Percentiles rank a stretch among this genome's conserved stretches.
Conservation (phyloP, 1,284 basidiomycete genomes). For the Sparassis latifolia region DNA sequence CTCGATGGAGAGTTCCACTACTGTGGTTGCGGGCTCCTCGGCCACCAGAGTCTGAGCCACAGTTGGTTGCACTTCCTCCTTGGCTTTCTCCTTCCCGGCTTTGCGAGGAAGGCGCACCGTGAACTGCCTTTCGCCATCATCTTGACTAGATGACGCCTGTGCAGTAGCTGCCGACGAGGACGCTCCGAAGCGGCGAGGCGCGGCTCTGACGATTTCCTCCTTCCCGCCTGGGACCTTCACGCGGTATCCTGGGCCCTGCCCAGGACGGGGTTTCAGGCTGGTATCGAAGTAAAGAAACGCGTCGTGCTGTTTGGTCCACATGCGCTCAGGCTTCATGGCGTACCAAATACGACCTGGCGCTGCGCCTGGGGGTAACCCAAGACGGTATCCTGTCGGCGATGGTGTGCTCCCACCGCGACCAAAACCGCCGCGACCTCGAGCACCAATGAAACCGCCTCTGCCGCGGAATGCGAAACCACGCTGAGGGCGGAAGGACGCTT, state of each 20-base stretch:
- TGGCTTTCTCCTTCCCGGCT: conserved; percentile 25
- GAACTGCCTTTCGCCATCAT: conserved; percentile 40
- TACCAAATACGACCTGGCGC: conserved; percentile 52
- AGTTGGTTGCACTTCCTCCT: conserved; percentile 5
- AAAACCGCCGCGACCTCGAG: conserved; percentile 39
- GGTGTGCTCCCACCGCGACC: conserved; percentile 19
- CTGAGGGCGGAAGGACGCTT: conserved; percentile 25
- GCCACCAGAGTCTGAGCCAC: conserved; percentile 5
- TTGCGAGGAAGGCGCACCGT: conserved; percentile 48
- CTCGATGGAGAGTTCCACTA: conserved; percentile 38
- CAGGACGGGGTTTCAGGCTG: conserved; percentile 47
- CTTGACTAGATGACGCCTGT: conserved; percentile 14
- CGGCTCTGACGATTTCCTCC: conserved; percentile 25
- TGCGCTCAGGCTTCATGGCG: conserved; percentile 65
- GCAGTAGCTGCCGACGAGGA: conserved; percentile 6
- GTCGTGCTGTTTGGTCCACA: conserved; percentile 77
- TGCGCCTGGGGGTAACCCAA: conserved; percentile 23
- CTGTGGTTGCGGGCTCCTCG: conserved; percentile 24
- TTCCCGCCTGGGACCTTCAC: conserved; percentile 52
- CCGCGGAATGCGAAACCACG: conserved; percentile 29
- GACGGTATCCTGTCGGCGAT: conserved; percentile 20
- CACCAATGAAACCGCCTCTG: conserved; percentile 31
- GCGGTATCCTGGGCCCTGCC: conserved; percentile 46
- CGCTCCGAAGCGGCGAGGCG: conserved; percentile 12
- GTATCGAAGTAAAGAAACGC: conserved; percentile 60